Percentiles rank a stretch among this genome's conserved stretches.
phyloP scores from a whole-genome alignment of 305 asterid species.

The Rubia tinctorum region DNA sequence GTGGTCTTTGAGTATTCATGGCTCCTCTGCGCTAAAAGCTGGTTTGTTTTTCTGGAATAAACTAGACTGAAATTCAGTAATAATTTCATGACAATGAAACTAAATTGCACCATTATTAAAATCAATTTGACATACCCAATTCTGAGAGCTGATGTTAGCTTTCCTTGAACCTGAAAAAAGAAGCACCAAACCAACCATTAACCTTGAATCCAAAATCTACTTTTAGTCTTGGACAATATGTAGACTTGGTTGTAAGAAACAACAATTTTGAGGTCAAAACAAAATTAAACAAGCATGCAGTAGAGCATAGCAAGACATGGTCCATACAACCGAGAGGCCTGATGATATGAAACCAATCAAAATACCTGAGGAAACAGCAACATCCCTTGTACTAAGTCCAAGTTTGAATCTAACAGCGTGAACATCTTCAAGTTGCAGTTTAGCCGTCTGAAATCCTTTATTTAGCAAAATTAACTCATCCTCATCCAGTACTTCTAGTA shows the following conservation, averaged over 20 bases:
- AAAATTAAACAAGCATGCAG: not conserved
- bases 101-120: not conserved
- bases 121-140: slow-evolving; percentile 12
- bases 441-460: slow-evolving; percentile 33
- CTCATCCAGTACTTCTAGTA: slow-evolving; percentile 56
- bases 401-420: not conserved
- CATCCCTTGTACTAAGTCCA: not conserved
- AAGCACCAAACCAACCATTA: slow-evolving; percentile 1
- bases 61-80: slow-evolving; percentile 3
- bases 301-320: too few species aligned
- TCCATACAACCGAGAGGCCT: not conserved
- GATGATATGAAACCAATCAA: not conserved
- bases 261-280: not conserved
- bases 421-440: slow-evolving; percentile 9
- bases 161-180: slow-evolving; percentile 22
- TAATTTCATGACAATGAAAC: not conserved
- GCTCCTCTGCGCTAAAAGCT: slow-evolving; percentile 18
- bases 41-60: slow-evolving; percentile 18
- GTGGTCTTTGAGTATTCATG: slow-evolving; percentile 20
- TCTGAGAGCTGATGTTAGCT: slow-evolving; percentile 6
- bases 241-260: not conserved
- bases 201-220: not conserved
- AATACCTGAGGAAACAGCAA: slow-evolving; percentile 13
- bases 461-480: slow-evolving; percentile 54
- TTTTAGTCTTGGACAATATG: not conserved